Percentiles rank a stretch among this genome's conserved stretches.
Evolutionary conservation across 2,329 filamentous ascomycete species (phyloP).

Genomic region (Cordyceps farinosa): DNA sequence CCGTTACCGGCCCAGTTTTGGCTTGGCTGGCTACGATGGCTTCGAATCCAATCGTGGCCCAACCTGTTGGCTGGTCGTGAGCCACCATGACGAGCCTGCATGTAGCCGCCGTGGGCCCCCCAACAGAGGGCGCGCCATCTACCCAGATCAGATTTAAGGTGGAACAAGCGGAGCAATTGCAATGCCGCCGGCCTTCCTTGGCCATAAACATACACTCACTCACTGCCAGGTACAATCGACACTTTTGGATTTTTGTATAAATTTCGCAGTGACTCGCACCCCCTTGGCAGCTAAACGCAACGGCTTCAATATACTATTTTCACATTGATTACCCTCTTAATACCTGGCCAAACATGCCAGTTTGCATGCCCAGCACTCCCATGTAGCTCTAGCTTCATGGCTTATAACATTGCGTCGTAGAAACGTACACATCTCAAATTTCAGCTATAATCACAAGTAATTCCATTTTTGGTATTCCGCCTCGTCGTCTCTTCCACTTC

Average conservation of each 20-base stretch:
- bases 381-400: neutral
- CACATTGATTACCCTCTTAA: neutral
- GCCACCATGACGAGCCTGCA: neutral
- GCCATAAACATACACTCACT: too few species aligned
- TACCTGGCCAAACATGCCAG: neutral
- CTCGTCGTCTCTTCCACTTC: neutral
- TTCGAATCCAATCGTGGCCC: neutral
- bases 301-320: neutral
- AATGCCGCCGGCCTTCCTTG: neutral
- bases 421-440: constrained; percentile 15
- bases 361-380: neutral
- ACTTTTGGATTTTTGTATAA: too few species aligned
- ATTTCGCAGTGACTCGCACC: too few species aligned
- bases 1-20: constrained; percentile 3
- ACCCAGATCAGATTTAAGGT: constrained; percentile 5
- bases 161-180: neutral
- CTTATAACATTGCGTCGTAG: constrained; percentile 12
- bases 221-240: too few species aligned
- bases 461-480: constrained; percentile 15
- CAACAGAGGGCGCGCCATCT: constrained; percentile 5
- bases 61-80: neutral
- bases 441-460: constrained; percentile 13
- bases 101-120: neutral
- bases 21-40: neutral
- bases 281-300: too few species aligned